Evolutionary conservation across 805 yeast species (phyloP), one percentile per base, ranked within the genome.

Genomic region (Zygosaccharomyces bailii): DNA sequence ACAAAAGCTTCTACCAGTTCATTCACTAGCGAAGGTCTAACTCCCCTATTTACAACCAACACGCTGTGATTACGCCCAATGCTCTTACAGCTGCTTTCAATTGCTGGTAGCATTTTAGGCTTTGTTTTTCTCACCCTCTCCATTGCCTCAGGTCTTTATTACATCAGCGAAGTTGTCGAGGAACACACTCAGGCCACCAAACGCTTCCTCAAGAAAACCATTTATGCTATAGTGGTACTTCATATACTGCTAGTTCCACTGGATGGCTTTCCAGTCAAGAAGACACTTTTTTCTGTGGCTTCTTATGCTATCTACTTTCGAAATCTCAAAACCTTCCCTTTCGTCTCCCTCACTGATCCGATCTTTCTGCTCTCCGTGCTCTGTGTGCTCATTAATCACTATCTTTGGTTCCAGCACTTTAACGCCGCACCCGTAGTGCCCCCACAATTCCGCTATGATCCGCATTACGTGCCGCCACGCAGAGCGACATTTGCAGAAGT

Each of bases 91-190:
- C 45, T 81, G 10, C 61, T 85, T 1, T 79, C 90, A 1, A 73
- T 78, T 44, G 60, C 73, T 2, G 93, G 93, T 11, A 69, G 78
- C 1, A 63, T 78, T 0, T 57, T 74, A 0, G 93, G 90, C 2
- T 83, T 84, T 53, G 55, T 77, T 1, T 74, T 79, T 44, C 69
- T 80, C 42, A 80, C 85, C 0, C 67, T 81, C 25, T 76, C 87
- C 16, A 82, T 85, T 48, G 97, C 98, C 0, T 86, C 96, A 2
- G 98, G 96, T 0, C 70, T 93, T 25, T 93, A 89, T 70, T 90
- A 89, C 57, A 72, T 91, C 30, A 86, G 96, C 6, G 99, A 93
- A 61, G 68, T 89, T 24, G 95, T 93, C 11, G 99, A 93, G 61
- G 97, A 90, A 58, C 91, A 93, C 63, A 77, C 95, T 0, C 93